These are phyloP conservation scores for Zychaea mexicana DNA, from an alignment of 371 early-diverging fungal species.

Conservation along the genomic window DNA sequence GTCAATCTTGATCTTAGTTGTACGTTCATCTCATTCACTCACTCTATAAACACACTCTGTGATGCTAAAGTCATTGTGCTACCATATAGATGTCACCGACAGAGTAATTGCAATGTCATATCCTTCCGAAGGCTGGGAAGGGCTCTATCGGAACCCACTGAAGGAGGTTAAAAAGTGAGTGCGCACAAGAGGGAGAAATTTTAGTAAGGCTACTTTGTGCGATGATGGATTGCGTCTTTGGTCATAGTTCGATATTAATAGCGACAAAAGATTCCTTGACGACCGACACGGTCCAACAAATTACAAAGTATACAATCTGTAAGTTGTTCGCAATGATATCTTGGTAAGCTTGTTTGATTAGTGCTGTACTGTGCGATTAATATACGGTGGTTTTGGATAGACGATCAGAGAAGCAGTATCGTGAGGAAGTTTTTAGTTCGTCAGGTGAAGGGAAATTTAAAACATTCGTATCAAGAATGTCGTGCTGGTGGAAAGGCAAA, in stretches of 20 bases:
- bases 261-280: constrained; percentile 61
- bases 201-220: too few species aligned
- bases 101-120: constrained; percentile 73
- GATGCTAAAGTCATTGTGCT: not conserved
- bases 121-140: constrained; percentile 65
- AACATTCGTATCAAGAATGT: too few species aligned
- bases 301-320: constrained; percentile 77
- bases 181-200: too few species aligned
- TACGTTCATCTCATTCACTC: constrained; percentile 10
- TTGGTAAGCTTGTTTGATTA: not conserved
- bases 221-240: too few species aligned
- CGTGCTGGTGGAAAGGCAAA: not conserved
- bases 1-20: constrained; percentile 70
- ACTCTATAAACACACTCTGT: not conserved
- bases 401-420: constrained; percentile 59
- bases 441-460: too few species aligned
- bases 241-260: too few species aligned
- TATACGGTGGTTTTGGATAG: constrained; percentile 21
- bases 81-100: constrained; percentile 58
- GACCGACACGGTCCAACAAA: constrained; percentile 43
- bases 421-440: constrained; percentile 34
- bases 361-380: not conserved
- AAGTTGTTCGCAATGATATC: constrained; percentile 17
- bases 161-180: constrained; percentile 59
- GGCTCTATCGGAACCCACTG: constrained; percentile 65